Base-by-base conservation (phyloP, 805 yeast genomes). In the Zygotorulaspora sp. region DNA sequence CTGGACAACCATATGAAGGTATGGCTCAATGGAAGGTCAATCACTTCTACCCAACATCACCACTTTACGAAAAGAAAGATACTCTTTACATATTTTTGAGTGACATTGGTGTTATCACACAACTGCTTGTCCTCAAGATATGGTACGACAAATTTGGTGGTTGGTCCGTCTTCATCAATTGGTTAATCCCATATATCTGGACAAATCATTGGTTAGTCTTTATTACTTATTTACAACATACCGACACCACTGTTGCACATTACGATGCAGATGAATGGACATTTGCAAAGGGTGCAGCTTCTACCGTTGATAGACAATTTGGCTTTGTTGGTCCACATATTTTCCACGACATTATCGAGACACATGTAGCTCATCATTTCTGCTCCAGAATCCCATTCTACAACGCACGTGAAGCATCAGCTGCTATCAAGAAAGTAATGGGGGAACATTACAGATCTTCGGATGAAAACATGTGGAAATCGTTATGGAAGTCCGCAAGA, bases 201-300 rank as follows among this genome's bases (percentile, higher is more conserved):
- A 87, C 82, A 48, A 85, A 85, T 75, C 94, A 86, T 67, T 85
- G 95, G 95, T 71, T 85, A 48, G 94, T 86, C 30, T 83, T 83
- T 64, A 83, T 85, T 61, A 85, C 95, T 26, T 86, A 67, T 62
- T 73, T 85, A 53, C 95, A 85, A 63, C 95, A 85, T 67, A 75
- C 92, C 12, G 90, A 83, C 61, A 78, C 85, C 20, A 52, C 74
- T 11, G 71, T 86, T 71, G 89, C 95, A 20, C 95, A 85, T 63
- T 85, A 85, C 66, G 80, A 77, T 43, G 74, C 79, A 41, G 54
- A 64, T 26, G 80, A 79, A 62, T 85, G 95, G 95, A 84, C 74
- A 51, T 83, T 83, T 60, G 88, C 89, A 35, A 75, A 89, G 57
- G 95, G 95, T 49, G 95, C 95, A 20, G 89, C 92, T 39, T 84